Evolutionary conservation across 2,329 filamentous ascomycete genomes (phyloP).

Genomic region (Fusarium stilboides): DNA sequence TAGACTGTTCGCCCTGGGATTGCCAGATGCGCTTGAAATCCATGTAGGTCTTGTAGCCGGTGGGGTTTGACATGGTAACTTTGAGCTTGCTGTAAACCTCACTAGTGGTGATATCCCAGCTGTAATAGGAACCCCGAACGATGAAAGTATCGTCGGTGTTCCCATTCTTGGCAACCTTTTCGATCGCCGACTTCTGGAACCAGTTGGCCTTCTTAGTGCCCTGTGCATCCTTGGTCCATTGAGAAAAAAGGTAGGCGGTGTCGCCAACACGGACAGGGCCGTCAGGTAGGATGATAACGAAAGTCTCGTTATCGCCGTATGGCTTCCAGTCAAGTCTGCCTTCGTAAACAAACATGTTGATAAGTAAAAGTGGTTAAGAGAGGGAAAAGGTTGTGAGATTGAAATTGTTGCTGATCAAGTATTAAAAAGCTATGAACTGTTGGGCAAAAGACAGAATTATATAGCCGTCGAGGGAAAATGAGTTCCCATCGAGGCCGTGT

Average conservation of each 20-base stretch:
- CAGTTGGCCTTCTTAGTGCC: constrained; percentile 37
- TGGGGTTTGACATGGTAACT: constrained; percentile 31
- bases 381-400: not conserved
- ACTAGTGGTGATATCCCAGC: constrained; percentile 27
- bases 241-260: constrained; percentile 42
- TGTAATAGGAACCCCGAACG: constrained; percentile 24
- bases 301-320: constrained; percentile 38
- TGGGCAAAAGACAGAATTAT: not conserved
- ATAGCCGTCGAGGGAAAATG: not conserved
- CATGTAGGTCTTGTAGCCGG: not conserved
- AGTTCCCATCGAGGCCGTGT: too few relatives aligned
- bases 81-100: constrained; percentile 28
- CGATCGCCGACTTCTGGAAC: constrained; percentile 31
- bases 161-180: constrained; percentile 11
- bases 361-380: not conserved
- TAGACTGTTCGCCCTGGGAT: constrained; percentile 19
- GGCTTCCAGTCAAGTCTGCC: constrained; percentile 42
- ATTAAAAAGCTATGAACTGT: not conserved
- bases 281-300: constrained; percentile 34
- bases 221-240: constrained; percentile 33
- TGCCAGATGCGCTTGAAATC: constrained; percentile 26
- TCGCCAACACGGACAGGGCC: constrained; percentile 41
- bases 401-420: not conserved
- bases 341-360: constrained; percentile 40
- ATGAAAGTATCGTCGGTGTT: constrained; percentile 15